Evolutionary conservation across 2,329 filamentous ascomycete genomes (phyloP), one percentile per base, ranked within the genome.

Genomic region (Paracamarosporium sp.): DNA sequence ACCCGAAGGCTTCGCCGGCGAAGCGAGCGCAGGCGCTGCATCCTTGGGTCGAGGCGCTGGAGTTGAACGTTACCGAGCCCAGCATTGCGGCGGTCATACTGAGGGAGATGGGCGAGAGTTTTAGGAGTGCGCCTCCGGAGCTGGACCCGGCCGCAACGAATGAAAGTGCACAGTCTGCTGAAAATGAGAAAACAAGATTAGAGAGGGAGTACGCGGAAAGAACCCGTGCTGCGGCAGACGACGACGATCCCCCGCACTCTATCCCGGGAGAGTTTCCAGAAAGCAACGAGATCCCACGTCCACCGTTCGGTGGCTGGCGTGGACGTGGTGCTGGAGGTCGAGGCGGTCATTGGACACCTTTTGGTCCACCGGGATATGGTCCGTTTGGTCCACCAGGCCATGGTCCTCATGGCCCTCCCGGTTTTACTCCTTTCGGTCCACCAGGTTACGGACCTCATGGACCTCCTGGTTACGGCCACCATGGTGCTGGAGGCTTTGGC

Each of bases 21-120:
- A 56, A 58, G 43, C 64, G 65, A n/a, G 71, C 70, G 3, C 53
- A 64, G 36, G 65, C 64, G 7, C 50, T 76, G 24, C 56, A 71
- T 50, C 73, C 73, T 1, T 74, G 68, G 67, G 60, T 71, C 13
- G 72, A 73, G 54, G 50, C 61, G 9, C 59, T 76, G 8, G 67
- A 72, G 24, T 57, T 41, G 17, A 61, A 63, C 38, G 66, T 70
- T 5, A 65, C 63, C 12, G 58, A 27, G 30, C 58, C 60, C 12
- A 67, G 60, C 35, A 48, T 57, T 13, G 57, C 61, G 11, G 63
- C 57, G 12, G 27, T 64, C 2, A 33, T 59, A 11, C 24, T 71
- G 46, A 56, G 55, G 9, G 64, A 68, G 30, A 68, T 66, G 65
- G 55, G 56, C 25, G 57, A 63, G 30, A 53, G 50, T 4, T 51